phyloP scores from a whole-genome alignment of 257 asterid genomes.

The Primulina eburnea region DNA sequence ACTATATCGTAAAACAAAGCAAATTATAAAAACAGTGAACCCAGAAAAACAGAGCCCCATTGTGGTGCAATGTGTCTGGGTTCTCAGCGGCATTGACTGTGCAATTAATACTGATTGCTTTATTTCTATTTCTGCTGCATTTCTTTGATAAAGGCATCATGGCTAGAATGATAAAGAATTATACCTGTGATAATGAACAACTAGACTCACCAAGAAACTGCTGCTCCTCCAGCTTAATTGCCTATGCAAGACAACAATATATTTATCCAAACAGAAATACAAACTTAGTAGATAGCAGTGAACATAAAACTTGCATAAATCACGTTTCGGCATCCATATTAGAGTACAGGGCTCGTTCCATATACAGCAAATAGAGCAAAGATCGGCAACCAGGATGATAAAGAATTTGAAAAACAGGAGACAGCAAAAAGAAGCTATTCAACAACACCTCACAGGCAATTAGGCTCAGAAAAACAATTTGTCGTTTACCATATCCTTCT shows the following conservation, averaged over 20 bases:
- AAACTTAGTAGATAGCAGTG: constrained; percentile 15
- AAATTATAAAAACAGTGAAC: constrained; percentile 2
- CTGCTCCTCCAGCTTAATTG: constrained; percentile 83
- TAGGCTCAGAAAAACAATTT: constrained; percentile 1
- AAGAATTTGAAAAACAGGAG: constrained; percentile 1
- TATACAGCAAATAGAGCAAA: neutral
- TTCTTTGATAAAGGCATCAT: constrained; percentile 9
- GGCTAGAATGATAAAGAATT: constrained; percentile 25
- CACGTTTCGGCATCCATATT: constrained; percentile 25
- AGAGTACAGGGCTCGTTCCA: constrained; percentile 12
- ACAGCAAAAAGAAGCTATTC: neutral
- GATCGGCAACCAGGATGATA: neutral
- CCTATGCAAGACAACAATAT: constrained; percentile 32
- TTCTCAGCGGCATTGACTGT: neutral
- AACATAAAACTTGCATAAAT: constrained; percentile 3
- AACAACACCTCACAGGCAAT: neutral
- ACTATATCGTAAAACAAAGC: constrained; percentile 6
- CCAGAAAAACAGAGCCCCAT: constrained; percentile 3
- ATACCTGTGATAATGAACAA: constrained; percentile 85
- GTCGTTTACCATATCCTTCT: neutral
- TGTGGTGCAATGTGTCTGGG: neutral
- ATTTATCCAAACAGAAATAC: neutral
- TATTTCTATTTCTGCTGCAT: constrained; percentile 14
- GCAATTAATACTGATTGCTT: constrained; percentile 20
- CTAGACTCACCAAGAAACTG: constrained; percentile 96